Conservation (phyloP, 495 filamentous ascomycete genomes). For the Wilcoxina mikolae region DNA sequence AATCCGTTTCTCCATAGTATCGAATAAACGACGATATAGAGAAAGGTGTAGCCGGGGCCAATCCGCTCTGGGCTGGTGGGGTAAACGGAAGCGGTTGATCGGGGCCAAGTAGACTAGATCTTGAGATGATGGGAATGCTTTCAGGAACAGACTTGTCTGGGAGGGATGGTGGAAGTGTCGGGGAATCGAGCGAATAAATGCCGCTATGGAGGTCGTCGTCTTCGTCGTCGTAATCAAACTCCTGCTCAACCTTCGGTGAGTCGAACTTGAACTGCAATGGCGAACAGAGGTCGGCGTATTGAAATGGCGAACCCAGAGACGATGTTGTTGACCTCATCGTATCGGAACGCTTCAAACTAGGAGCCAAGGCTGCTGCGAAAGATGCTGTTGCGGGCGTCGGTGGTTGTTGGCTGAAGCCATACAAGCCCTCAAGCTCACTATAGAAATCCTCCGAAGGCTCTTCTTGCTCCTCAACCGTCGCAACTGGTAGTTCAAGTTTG, state of each 20-base stretch:
- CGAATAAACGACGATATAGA: constrained; percentile 32
- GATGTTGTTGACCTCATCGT: constrained; percentile 24
- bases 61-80: constrained; percentile 9
- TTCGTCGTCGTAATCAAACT: constrained; percentile 5
- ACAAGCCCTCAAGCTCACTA: constrained; percentile 45
- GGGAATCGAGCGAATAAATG: constrained; percentile 15
- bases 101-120: background rate
- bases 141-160: constrained; percentile 32
- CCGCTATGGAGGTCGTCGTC: background rate
- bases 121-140: constrained; percentile 23
- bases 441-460: constrained; percentile 71
- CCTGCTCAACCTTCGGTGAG: background rate
- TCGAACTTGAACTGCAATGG: background rate
- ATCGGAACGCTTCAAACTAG: background rate
- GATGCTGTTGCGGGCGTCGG: background rate
- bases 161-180: constrained; percentile 19
- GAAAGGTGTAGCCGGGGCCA: constrained; percentile 37
- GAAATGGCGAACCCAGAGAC: constrained; percentile 26
- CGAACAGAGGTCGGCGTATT: constrained; percentile 24
- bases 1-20: constrained; percentile 17
- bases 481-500: background rate
- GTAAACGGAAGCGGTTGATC: constrained; percentile 4
- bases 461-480: background rate
- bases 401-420: constrained; percentile 7
- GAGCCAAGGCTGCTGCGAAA: background rate